Evolutionary conservation across 2,329 filamentous ascomycete genomes (phyloP).

Genomic region (Botrytis fragariae): DNA sequence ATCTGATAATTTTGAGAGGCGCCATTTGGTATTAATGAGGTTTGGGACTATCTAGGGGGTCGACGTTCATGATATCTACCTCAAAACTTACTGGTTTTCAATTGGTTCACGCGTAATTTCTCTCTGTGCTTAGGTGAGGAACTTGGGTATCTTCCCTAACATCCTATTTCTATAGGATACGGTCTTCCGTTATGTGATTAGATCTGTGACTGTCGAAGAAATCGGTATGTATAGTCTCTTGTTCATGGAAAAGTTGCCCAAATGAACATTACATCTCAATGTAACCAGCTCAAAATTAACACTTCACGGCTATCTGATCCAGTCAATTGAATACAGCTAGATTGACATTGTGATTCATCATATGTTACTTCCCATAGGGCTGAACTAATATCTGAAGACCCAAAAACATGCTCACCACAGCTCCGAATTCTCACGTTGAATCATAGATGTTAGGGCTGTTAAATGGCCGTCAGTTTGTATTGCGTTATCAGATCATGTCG

Average conservation of each 20-base stretch:
- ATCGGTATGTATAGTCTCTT: not conserved
- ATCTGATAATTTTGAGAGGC: not conserved
- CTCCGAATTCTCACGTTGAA: not conserved
- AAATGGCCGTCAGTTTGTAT: too few relatives aligned
- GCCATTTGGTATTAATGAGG: not conserved
- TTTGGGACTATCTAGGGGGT: not conserved
- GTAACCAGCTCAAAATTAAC: not conserved
- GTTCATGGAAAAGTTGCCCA: not conserved
- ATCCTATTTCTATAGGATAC: not conserved
- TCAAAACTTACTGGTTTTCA: not conserved
- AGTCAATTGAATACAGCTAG: not conserved
- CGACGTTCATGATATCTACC: not conserved
- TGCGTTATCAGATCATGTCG: not conserved
- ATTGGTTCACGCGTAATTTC: not conserved
- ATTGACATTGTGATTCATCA: not conserved
- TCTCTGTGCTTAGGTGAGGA: too few relatives aligned
- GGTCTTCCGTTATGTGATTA: not conserved
- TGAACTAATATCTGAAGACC: not conserved
- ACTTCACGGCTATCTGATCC: not conserved
- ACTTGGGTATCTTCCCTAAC: too few relatives aligned
- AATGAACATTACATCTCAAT: not conserved
- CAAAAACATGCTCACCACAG: not conserved
- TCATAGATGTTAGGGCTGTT: not conserved
- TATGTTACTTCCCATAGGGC: not conserved
- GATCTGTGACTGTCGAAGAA: not conserved